phyloP scores from a whole-genome alignment of 441 rosid species.

The Gossypium gossypioides region DNA sequence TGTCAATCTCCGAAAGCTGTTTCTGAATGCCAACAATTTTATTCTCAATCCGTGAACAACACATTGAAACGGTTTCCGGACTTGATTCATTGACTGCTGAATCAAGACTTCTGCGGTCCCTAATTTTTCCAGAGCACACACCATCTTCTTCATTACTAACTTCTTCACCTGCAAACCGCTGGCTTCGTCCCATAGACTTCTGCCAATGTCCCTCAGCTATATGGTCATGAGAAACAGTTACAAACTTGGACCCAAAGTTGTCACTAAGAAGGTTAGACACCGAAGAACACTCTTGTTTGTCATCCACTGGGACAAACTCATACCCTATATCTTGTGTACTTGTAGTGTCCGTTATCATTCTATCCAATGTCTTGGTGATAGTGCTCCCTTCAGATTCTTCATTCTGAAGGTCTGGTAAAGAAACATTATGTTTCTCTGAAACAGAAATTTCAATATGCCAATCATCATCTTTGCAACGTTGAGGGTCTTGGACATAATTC shows the following conservation, averaged over 20 bases:
- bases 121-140: slow-evolving; percentile 33
- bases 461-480: slow-evolving; percentile 43
- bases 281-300: slow-evolving; percentile 53
- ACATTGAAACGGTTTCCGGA: slow-evolving; percentile 38
- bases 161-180: slow-evolving; percentile 38
- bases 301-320: slow-evolving; percentile 50
- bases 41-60: slow-evolving; percentile 47
- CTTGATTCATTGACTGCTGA: slow-evolving; percentile 58
- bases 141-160: slow-evolving; percentile 32
- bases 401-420: slow-evolving; percentile 35
- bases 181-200: slow-evolving; percentile 33
- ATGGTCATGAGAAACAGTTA: slow-evolving; percentile 39
- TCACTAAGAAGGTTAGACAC: slow-evolving; percentile 38
- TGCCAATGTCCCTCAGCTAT: slow-evolving; percentile 27
- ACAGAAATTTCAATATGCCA: slow-evolving; percentile 78
- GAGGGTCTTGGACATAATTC: slow-evolving; percentile 30
- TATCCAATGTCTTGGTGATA: slow-evolving; percentile 48
- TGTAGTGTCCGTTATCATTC: slow-evolving; percentile 28
- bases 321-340: slow-evolving; percentile 37
- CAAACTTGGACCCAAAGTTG: slow-evolving; percentile 41
- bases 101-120: slow-evolving; percentile 55
- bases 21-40: slow-evolving; percentile 65
- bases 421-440: slow-evolving; percentile 33
- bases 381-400: slow-evolving; percentile 83
- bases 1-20: slow-evolving; percentile 72